Conservation (phyloP, 1,139 yeast genomes). For the Geotrichum klebahnii region DNA sequence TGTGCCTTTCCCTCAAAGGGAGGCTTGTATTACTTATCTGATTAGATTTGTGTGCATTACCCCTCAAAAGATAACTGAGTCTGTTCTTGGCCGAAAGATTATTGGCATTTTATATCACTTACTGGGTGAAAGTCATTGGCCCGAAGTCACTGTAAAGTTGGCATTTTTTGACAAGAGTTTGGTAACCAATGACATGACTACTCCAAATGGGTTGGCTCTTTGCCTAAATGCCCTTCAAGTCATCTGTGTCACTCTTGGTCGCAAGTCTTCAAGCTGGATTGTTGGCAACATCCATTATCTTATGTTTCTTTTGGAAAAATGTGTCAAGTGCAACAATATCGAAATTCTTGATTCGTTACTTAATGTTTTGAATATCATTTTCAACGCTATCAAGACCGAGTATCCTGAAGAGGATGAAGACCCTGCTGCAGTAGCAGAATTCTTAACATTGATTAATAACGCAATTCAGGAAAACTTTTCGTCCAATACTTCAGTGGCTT, state of each 20-base stretch:
- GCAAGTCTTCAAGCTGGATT: constrained; percentile 76
- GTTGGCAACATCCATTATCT: constrained; percentile 62
- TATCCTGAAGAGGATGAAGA: constrained; percentile 48
- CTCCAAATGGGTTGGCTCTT: constrained; percentile 56
- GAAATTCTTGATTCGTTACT: constrained; percentile 80
- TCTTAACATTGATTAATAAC: constrained; percentile 56
- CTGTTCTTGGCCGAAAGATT: constrained; percentile 77
- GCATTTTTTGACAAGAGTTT: constrained; percentile 83
- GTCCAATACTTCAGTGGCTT: constrained; percentile 77
- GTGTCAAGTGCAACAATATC: constrained; percentile 73
- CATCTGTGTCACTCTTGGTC: constrained; percentile 74
- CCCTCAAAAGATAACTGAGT: constrained; percentile 79
- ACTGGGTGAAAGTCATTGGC: constrained; percentile 72
- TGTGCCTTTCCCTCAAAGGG: constrained; percentile 77
- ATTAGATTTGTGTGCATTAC: constrained; percentile 85
- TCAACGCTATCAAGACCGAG: constrained; percentile 39
- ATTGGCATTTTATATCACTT: constrained; percentile 69
- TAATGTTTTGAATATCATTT: constrained; percentile 61
- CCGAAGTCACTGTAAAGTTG: constrained; percentile 78
- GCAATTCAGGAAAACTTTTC: constrained; percentile 82
- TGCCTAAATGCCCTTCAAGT: constrained; percentile 91
- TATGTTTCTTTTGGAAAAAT: constrained; percentile 72
- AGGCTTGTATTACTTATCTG: constrained; percentile 86
- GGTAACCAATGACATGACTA: constrained; percentile 69
- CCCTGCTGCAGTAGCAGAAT: constrained; percentile 55